A percentile compares a stretch with the other conserved stretches of the same genome.
Conservation (phyloP, 495 filamentous ascomycete species). For the Podospora sp. region DNA sequence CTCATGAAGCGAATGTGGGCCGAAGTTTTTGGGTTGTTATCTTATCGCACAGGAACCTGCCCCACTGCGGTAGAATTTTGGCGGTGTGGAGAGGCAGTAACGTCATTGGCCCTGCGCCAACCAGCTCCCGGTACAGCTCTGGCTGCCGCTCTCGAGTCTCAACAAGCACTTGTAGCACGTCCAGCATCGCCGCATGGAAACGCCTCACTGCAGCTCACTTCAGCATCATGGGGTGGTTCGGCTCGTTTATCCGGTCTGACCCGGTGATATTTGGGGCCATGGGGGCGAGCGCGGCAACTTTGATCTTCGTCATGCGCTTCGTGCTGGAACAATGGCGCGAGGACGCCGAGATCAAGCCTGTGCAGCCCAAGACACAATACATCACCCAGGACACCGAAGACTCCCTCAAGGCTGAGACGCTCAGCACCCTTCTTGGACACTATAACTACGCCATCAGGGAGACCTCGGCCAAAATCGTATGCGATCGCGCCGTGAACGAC, state of each 20-base stretch:
- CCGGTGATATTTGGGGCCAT: conserved; percentile 46
- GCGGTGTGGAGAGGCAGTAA: conserved; percentile 32
- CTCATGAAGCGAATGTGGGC: background rate
- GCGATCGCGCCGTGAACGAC: conserved; percentile 55
- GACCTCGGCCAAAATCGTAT: conserved; percentile 53
- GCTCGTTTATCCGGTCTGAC: conserved; percentile 44
- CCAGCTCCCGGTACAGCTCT: background rate
- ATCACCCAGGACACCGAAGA: conserved; percentile 65
- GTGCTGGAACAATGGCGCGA: conserved; percentile 51
- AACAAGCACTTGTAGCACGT: background rate
- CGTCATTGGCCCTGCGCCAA: background rate
- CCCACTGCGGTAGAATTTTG: conserved; percentile 34
- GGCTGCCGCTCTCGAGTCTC: background rate
- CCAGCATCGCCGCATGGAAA: conserved; percentile 1
- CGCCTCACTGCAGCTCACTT: conserved; percentile 1
- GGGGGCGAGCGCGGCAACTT: conserved; percentile 40
- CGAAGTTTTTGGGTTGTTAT: conserved; percentile 34
- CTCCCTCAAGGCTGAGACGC: conserved; percentile 49
- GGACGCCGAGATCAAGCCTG: conserved; percentile 48
- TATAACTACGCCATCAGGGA: conserved; percentile 58
- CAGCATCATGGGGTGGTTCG: conserved; percentile 36
- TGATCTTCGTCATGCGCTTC: conserved; percentile 41
- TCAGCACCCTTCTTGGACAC: conserved; percentile 55
- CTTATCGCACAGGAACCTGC: conserved; percentile 30
- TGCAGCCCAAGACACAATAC: conserved; percentile 57